Conservation (phyloP, 768 basidiomycete species). For the Coprinopsis strossmayeri region DNA sequence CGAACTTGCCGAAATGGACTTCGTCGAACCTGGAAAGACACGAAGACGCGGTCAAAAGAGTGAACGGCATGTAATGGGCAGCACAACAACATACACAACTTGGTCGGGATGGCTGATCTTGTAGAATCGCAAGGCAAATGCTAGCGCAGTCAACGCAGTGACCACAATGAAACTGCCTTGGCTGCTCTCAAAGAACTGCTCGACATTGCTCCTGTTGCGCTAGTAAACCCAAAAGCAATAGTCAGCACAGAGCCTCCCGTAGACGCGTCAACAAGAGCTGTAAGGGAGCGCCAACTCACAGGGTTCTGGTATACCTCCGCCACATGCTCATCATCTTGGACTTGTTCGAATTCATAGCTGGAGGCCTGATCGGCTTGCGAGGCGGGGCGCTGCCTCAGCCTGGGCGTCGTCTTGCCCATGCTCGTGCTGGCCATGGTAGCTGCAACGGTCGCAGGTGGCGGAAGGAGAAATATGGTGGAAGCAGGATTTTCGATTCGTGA, state of each 20-base stretch:
- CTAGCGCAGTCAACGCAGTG: constrained; percentile 58
- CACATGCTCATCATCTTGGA: constrained; percentile 49
- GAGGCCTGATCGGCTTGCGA: constrained; percentile 15
- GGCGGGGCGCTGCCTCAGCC: constrained; percentile 11
- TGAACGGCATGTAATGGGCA: not conserved
- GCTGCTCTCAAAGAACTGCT: constrained; percentile 55
- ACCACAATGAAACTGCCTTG: constrained; percentile 60
- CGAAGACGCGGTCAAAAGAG: not conserved
- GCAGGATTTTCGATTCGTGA: constrained; percentile 8
- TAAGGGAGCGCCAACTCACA: constrained; percentile 24
- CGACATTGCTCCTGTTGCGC: constrained; percentile 55
- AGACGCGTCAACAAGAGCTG: not conserved
- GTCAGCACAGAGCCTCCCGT: not conserved
- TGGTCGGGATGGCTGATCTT: constrained; percentile 93
- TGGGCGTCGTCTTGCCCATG: constrained; percentile 20
- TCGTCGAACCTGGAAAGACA: constrained; percentile 73
- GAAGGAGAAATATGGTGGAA: constrained; percentile 11
- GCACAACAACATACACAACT: constrained; percentile 65
- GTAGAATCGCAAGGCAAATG: constrained; percentile 85
- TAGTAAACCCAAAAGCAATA: constrained; percentile 13
- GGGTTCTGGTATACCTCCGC: constrained; percentile 42
- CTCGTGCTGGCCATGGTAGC: constrained; percentile 25
- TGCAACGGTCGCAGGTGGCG: constrained; percentile 13
- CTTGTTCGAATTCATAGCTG: constrained; percentile 21
- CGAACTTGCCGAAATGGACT: constrained; percentile 98